Conservation (phyloP, 345 rosid species). For the Nephelium lappaceum region DNA sequence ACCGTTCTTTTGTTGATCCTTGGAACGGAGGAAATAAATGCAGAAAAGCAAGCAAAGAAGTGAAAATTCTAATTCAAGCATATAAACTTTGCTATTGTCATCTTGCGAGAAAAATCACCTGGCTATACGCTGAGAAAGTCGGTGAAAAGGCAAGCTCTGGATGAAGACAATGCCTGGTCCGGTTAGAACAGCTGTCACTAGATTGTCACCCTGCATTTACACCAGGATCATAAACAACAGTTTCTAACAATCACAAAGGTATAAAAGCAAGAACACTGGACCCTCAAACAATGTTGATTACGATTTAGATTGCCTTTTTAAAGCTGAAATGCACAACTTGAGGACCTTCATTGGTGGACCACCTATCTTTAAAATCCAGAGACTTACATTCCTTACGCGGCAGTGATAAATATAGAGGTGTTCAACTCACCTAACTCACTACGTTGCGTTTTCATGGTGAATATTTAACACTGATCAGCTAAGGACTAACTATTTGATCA, state of each 20-base stretch:
- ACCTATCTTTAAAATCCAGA: neutral
- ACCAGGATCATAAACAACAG: conserved; percentile 3
- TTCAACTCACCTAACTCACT: neutral
- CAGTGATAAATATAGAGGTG: neutral
- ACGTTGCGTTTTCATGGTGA: neutral
- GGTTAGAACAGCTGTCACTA: conserved; percentile 77
- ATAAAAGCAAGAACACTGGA: neutral
- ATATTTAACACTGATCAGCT: neutral
- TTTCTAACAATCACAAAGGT: neutral
- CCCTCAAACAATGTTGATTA: neutral
- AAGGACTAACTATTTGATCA: neutral
- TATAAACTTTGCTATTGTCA: neutral
- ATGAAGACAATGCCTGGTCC: conserved; percentile 99
- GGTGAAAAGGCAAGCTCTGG: conserved; percentile 92
- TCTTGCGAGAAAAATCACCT: conserved; percentile 47
- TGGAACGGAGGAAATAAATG: neutral
- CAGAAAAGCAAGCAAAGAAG: neutral
- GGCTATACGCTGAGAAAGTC: conserved; percentile 88
- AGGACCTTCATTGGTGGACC: neutral
- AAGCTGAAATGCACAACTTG: neutral
- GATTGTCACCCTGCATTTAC: conserved; percentile 78
- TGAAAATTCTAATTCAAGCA: neutral
- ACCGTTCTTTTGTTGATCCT: conserved; percentile 12
- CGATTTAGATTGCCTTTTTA: neutral
- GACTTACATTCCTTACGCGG: neutral